Evolutionary conservation across 129 eudicot genomes (phyloP), one percentile per base, ranked within the genome.

Genomic region (sunflower (Helianthus annuus)): DNA sequence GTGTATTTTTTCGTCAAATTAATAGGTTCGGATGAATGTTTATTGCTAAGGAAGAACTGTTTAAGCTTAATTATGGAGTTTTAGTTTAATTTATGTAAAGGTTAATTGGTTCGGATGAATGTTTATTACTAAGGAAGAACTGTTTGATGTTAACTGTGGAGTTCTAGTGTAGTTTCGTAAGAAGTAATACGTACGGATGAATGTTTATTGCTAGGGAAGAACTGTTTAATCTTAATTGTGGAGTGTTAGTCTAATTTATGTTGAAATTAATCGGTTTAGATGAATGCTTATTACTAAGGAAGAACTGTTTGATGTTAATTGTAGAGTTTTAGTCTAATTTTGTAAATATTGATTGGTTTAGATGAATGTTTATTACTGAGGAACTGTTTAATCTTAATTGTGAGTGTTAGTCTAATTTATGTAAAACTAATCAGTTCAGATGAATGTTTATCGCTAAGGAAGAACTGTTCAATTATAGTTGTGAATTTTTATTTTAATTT

Each of bases 11-110:
- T 44, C 7, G 68, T 2, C 56, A 32, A 3, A 36, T 17, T 48
- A 59, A 76, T 14, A 38, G 46, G 66, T 64, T 27, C 19, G 4
- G 40, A 63, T 19, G 51, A 60, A 32, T 61, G 59, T 48, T 44
- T 57, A 40, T 39, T 36, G 12, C 39, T 56, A 39, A 56, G 44
- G 68, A 16, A 60, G 11, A 60, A 10, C 39, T 62, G 17, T 32
- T 32, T 48, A 32, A 32, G 34, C 60, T 68, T 12, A 19, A 57
- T 10, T 45, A 36, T 39, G 57, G 14, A 68, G 22, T 6, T 58
- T 68, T 45, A 27, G 42, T 34, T 29, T 10, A 57, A 48, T 55
- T 74, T 66, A 6, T 60, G 16, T 3, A 1, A 5, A 17, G 1
- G 36, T 34, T 48, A 59, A 76, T 14, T 39, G 46, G 66, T 64